A percentile compares a stretch with the other conserved stretches of the same genome.
Conservation (phyloP, 2,329 filamentous ascomycete species). For the Penicillium corylophilum region DNA sequence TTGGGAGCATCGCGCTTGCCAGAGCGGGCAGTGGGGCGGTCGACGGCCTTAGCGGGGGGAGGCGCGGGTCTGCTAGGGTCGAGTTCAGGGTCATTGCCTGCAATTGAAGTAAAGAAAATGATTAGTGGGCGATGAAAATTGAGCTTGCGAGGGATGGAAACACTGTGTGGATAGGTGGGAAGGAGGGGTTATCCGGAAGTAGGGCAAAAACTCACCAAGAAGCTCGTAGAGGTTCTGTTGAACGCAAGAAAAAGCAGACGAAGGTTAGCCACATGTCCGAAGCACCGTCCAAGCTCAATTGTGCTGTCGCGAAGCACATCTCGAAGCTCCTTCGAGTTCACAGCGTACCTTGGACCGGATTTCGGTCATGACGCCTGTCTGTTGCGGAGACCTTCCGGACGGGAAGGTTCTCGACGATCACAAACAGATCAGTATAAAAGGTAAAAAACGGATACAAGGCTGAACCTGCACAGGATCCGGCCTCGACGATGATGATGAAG, state of each 20-base stretch:
- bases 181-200: neutral
- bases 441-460: conserved; percentile 30
- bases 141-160: neutral
- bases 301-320: conserved; percentile 4
- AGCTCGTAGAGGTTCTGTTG: conserved; percentile 92
- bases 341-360: conserved; percentile 53
- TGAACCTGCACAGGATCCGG: conserved; percentile 34
- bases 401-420: conserved; percentile 51
- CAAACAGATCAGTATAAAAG: conserved; percentile 38
- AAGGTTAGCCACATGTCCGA: conserved; percentile 22
- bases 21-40: conserved; percentile 74
- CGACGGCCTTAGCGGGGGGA: conserved; percentile 82
- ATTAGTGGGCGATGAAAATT: conserved; percentile 22
- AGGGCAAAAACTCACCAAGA: conserved; percentile 69
- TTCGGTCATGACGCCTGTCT: conserved; percentile 52
- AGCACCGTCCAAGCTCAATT: conserved; percentile 12
- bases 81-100: conserved; percentile 69
- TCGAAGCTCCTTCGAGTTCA: conserved; percentile 17
- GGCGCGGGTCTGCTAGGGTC: conserved; percentile 72
- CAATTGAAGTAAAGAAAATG: conserved; percentile 28
- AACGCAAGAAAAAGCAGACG: conserved; percentile 17
- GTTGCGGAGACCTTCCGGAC: conserved; percentile 49
- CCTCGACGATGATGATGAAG: conserved; percentile 21
- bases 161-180: neutral
- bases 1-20: conserved; percentile 85